A percentile compares a stretch with the other conserved stretches of the same genome.
phyloP scores from a whole-genome alignment of 108 stramenopile genomes.

The Seminavis robusta region DNA sequence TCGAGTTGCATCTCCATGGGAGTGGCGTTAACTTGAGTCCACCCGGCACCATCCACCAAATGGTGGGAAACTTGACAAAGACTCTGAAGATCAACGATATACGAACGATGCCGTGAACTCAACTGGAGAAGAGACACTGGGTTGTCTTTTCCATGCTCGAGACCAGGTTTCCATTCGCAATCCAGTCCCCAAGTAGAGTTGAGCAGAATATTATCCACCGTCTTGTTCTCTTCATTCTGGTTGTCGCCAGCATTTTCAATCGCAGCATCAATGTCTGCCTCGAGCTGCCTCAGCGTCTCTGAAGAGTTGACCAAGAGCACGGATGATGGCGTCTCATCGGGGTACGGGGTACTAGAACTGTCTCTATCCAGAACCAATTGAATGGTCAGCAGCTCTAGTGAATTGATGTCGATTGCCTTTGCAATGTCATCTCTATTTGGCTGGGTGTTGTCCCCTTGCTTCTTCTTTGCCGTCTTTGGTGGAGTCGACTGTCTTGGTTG shows the following conservation, averaged over 20 bases:
- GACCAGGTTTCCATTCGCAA: constrained; percentile 42
- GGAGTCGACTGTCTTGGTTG: not conserved
- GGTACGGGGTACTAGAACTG: no score
- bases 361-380: not conserved
- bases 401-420: not conserved
- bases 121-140: constrained; percentile 41
- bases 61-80: constrained; percentile 11
- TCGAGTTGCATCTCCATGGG: constrained; percentile 14
- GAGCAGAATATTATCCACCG: constrained; percentile 3
- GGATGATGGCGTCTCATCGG: no score
- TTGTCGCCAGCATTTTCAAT: no score
- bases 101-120: constrained; percentile 9
- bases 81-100: constrained; percentile 26
- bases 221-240: not conserved
- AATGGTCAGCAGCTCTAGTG: not conserved
- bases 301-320: no score
- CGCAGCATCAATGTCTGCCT: not conserved
- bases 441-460: no score
- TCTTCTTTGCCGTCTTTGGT: not conserved
- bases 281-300: no score
- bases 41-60: no score
- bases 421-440: not conserved
- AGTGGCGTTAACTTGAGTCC: no score
- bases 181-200: constrained; percentile 34
- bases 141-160: constrained; percentile 12